phyloP scores from a whole-genome alignment of 2,329 filamentous ascomycete species.

The Bisporella sp. region DNA sequence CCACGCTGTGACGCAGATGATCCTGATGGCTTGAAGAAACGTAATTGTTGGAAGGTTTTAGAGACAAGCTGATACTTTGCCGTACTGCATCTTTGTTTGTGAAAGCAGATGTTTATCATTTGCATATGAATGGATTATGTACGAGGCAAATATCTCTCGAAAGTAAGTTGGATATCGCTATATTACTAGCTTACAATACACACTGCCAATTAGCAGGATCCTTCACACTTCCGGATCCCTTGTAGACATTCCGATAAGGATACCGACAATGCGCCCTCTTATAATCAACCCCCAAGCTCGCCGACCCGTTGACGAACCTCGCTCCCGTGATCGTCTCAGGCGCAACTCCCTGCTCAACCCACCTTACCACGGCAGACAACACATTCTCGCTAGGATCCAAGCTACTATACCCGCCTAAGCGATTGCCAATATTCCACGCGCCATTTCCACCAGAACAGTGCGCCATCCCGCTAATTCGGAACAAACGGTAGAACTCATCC shows the following conservation, averaged over 20 bases:
- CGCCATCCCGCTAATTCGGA: conserved; percentile 3
- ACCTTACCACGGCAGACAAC: conserved; percentile 40
- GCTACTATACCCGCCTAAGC: conserved; percentile 34
- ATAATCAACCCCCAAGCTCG: conserved; percentile 32
- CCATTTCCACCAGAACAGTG: conserved; percentile 15
- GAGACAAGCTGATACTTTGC: no score
- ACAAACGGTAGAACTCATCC: neutral
- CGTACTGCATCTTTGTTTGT: no score
- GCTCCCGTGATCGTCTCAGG: conserved; percentile 29
- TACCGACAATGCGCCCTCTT: conserved; percentile 40
- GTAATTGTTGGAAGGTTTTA: no score
- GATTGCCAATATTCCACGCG: conserved; percentile 33
- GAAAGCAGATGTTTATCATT: no score
- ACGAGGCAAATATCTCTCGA: no score
- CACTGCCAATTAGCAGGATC: no score
- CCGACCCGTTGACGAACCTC: conserved; percentile 33
- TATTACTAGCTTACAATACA: no score
- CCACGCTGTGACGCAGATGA: no score
- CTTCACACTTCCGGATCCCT: conserved; percentile 4
- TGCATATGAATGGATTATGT: no score
- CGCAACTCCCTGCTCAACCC: conserved; percentile 37
- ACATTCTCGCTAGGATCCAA: conserved; percentile 37
- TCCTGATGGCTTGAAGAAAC: no score
- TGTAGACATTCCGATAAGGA: conserved; percentile 11
- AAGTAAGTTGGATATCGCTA: no score